Conservation (phyloP, 768 basidiomycete genomes). For the Pleurotus pulmonarius region DNA sequence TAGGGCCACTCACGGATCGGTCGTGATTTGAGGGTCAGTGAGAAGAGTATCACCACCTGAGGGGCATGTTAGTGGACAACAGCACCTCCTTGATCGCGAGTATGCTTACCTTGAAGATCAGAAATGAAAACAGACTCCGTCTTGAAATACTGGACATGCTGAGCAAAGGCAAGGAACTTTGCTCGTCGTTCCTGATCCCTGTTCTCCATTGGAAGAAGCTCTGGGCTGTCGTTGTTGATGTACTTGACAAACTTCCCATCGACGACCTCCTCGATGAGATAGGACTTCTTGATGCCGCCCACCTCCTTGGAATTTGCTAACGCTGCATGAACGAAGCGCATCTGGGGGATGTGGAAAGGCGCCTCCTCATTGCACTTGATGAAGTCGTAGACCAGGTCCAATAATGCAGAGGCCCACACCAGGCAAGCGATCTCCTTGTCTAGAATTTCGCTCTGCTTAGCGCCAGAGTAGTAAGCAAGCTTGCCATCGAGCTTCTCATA, state of each 20-base stretch:
- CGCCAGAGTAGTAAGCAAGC: constrained; percentile 7
- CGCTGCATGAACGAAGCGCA: constrained; percentile 14
- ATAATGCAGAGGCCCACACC: constrained; percentile 16
- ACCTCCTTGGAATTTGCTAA: constrained; percentile 8
- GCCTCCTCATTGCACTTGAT: constrained; percentile 3
- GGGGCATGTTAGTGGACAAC: not conserved
- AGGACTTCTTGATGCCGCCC: not conserved
- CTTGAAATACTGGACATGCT: not conserved
- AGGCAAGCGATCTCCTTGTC: constrained; percentile 17
- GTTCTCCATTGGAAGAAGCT: not conserved
- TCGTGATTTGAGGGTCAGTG: constrained; percentile 4
- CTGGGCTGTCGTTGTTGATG: not conserved
- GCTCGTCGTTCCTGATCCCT: not conserved
- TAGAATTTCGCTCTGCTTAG: constrained; percentile 14
- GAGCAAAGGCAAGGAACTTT: not conserved
- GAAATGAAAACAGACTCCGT: not conserved
- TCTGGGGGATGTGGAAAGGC: constrained; percentile 11
- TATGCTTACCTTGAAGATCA: not conserved
- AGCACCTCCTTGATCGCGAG: not conserved
- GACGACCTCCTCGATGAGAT: not conserved
- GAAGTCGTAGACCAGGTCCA: constrained; percentile 16
- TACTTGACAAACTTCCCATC: not conserved
- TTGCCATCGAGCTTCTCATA: not conserved
- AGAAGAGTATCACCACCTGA: constrained; percentile 4
- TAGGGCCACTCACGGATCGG: not conserved